Base-by-base conservation (phyloP, 495 filamentous ascomycete genomes). In the Trichoderma erinaceum region DNA sequence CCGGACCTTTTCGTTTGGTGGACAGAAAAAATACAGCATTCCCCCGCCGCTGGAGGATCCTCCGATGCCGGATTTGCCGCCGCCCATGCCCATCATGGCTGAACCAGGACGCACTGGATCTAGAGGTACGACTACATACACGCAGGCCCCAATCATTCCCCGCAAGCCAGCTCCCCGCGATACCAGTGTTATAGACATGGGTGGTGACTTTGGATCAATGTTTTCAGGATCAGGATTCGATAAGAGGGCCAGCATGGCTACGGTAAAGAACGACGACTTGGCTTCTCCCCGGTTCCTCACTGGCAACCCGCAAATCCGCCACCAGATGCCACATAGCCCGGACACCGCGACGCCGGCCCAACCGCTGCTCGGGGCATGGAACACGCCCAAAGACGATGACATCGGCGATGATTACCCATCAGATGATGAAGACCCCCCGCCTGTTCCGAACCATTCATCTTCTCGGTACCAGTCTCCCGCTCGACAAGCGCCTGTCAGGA, bases 1-100 rank as follows among this genome's bases (percentile, higher is more conserved):
- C 27, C 83, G 90, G 61, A 89, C 90, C 0, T 90, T 93, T 69
- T 93, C 90, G 0, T 92, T 91, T 72, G 89, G 86, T 32, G 78
- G 75, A n/a, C 80, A 81, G 64, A 86, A 84, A 68, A 83, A 78
- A 50, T 70, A 77, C 21, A 46, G 79, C 11, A 61, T 61, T 4
- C 78, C 82, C 6, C 78, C 82, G 8, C 80, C 81, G 65, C 77
- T 79, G 11, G 72, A 77, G n/a, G 72, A 71, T 21, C 69, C 71
- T 8, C 65, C 78, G 15, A 75, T 78, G 46, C 81, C 81, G 64
- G 71, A 75, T 0, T 70, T 72, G 50, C 76, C 81, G 13, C 72
- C 80, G 32, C 73, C 75, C 25, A 76, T 78, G 7, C 63, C 64
- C 4, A 70, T 68, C 63, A 72, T 71, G n/a, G 74, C 75, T 18